Conservation (phyloP, 345 rosid genomes). For the Psidium guajava region DNA sequence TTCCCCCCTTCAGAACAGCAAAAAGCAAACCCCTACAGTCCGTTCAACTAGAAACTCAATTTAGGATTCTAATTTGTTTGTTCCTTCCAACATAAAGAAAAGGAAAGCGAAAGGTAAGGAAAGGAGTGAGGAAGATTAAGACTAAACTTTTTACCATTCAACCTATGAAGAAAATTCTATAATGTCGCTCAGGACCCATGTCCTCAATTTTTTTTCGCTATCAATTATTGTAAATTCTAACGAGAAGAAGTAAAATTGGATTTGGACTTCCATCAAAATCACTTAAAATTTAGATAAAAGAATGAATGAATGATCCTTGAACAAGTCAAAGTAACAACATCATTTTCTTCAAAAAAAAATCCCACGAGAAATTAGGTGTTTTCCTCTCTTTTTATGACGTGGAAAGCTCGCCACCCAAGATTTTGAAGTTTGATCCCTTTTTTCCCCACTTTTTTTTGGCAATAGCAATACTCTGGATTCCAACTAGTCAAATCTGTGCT, state of each 20-base stretch:
- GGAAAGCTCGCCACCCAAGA: neutral
- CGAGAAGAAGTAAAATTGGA: neutral
- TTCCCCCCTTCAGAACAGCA: neutral
- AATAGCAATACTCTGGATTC: neutral
- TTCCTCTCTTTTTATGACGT: neutral
- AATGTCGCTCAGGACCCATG: neutral
- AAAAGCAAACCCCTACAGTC: neutral
- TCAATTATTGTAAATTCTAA: neutral
- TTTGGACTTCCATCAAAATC: neutral
- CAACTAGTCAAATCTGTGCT: neutral
- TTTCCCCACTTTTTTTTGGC: neutral
- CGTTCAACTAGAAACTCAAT: neutral
- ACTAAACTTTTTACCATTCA: neutral
- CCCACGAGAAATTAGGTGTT: neutral
- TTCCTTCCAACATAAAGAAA: neutral
- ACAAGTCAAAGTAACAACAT: neutral
- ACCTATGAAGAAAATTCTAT: neutral
- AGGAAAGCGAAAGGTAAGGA: neutral
- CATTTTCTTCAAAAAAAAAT: neutral
- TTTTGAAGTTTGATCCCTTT: neutral
- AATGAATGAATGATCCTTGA: neutral
- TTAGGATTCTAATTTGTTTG: neutral
- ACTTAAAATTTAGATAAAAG: neutral
- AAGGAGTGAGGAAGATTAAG: neutral
- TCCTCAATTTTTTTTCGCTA: neutral